Evolutionary conservation across 108 stramenopile species (phyloP).

Genomic region (Cyclostephanos invisitatus): DNA sequence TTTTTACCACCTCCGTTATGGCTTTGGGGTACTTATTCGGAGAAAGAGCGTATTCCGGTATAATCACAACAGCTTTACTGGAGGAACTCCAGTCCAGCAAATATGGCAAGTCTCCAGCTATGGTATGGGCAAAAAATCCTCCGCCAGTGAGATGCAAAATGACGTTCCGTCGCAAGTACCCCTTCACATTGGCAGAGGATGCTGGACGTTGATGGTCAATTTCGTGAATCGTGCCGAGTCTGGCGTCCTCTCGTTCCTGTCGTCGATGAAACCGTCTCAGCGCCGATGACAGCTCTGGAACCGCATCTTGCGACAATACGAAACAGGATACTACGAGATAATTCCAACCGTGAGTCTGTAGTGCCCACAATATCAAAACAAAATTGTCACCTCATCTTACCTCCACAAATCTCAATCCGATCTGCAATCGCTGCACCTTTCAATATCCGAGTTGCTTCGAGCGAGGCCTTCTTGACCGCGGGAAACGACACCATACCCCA

Average conservation of each 20-base stretch:
- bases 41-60: slow-evolving; percentile 79
- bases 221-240: slow-evolving; percentile 65
- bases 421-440: slow-evolving; percentile 83
- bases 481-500: slow-evolving; percentile 83
- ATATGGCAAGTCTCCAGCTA: slow-evolving; percentile 81
- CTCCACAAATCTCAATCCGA: slow-evolving; percentile 66
- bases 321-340: slow-evolving; percentile 63
- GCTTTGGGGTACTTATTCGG: slow-evolving; percentile 79
- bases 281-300: slow-evolving; percentile 49
- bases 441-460: slow-evolving; percentile 71
- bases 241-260: slow-evolving; percentile 34
- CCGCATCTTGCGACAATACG: slow-evolving; percentile 64
- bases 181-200: slow-evolving; percentile 34
- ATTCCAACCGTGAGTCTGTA: background rate
- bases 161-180: slow-evolving; percentile 57
- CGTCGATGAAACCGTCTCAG: slow-evolving; percentile 39
- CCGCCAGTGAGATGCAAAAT: slow-evolving; percentile 85
- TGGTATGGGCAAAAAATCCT: slow-evolving; percentile 84
- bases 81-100: slow-evolving; percentile 79
- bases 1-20: slow-evolving; percentile 53
- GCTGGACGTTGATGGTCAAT: slow-evolving; percentile 19
- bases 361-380: background rate
- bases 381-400: background rate
- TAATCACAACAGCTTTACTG: slow-evolving; percentile 75
- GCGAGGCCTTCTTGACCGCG: slow-evolving; percentile 67